Evolutionary conservation across 257 asterid species (phyloP), one percentile per base, ranked within the genome.

Genomic region (Thymus quinquecostatus): DNA sequence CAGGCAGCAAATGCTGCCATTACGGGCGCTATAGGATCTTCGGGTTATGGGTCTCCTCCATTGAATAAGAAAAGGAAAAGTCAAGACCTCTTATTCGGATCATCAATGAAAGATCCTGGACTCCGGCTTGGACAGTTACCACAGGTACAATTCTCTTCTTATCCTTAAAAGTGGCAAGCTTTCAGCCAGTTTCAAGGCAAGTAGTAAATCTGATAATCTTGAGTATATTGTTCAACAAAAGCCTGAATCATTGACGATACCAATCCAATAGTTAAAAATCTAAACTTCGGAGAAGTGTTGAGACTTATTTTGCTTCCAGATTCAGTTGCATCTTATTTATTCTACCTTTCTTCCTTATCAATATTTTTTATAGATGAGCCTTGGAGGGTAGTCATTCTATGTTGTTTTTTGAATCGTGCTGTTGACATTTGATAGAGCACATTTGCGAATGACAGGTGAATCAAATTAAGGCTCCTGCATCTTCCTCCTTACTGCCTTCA

Each of bases 1-100:
- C 97, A 92, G 82, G 95, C 96, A 30, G 97, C 98, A 53, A 92
- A 92, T 92, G 96, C 97, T 80, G 98, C 98, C 68, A 89, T 92
- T 63, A 88, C 97, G 0, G 98, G 95, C 75, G 96, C 97, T 70
- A 85, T 92, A 64, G 98, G 97, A 45, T 83, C 95, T 68, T 88
- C 98, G 51, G 98, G 97, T 79, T 92, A 78, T 77, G 96, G 92
- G 65, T 83, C 95, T 62, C 92, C 96, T 68, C 96, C 97, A 2
- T 76, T 88, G 72, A 84, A 13, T 78, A 90, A 87, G 80, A 92
- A 86, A 88, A 86, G 92, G 63, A 92, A 88, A 86, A 79, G 85
- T 53, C 96, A 86, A 50, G 96, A 90, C 29, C 84, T 86, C 67
- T 81, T 79, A 76, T 88, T 88, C 69, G 93, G 86, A 51, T 48